Evolutionary conservation across 148 eudicot genomes (phyloP), one percentile per base, ranked within the genome.

Genomic region (Suaeda aralocaspica): DNA sequence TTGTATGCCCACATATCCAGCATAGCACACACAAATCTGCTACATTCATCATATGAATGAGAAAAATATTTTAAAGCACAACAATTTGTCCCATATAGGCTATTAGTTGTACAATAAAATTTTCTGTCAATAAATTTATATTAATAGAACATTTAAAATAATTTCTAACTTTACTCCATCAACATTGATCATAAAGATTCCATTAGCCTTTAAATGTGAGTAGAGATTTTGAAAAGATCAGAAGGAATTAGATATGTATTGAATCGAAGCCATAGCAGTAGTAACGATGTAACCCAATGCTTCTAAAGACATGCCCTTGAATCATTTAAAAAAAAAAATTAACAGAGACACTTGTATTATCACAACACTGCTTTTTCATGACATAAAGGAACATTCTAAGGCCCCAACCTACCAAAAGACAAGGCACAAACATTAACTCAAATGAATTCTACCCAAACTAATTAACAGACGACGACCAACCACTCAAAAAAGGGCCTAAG

Each of bases 381-480:
- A 22, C 12, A 53, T 9, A 28, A 28, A 56, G 6, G 36, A 21
- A 33, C 59, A 67, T 1, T 30, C 28, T 31, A 45, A 29, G 46
- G n/a, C n/a, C n/a, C n/a, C n/a, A n/a, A n/a, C n/a, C 59, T 42
- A 52, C 51, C 26, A 16, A 19, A 52, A 64, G 69, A 64, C 69
- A 72, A 33, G 60, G 15, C 8, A 57, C 16, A 36, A 24, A 45
- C 9, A 59, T 45, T 16, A 16, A 21, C 59, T 55, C 25, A 42
- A 70, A 71, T 59, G 11, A 36, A 26, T 59, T 7, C n/a, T 18
- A 33, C 42, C 13, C 33, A 28, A 59, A 19, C 36, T 59, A 59
- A 18, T 19, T 2, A 18, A 9, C 25, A n/a, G n/a, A n/a, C 30
- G 25, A 59, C 19, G 64, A 59, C 44, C 25, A 10, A 60, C 7